Percentiles rank a stretch among this genome's conserved stretches.
Evolutionary conservation across 306 rosid genomes (phyloP).

Genomic region (Vigna mungo): DNA sequence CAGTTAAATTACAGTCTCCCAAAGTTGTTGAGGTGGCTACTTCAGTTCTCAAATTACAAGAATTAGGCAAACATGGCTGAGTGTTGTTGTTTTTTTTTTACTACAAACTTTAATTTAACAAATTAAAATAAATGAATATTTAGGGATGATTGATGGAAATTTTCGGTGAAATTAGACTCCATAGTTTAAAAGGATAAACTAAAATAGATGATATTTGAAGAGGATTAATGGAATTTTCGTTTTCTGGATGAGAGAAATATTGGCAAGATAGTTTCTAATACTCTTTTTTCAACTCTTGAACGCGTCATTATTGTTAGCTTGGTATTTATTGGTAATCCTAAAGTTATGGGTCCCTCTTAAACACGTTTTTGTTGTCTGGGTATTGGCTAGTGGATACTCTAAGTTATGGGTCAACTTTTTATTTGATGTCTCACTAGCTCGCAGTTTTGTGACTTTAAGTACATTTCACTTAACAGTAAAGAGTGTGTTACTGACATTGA

Average conservation of each 20-base stretch:
- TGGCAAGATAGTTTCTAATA: not conserved
- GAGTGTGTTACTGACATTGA: not conserved
- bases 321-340: not conserved
- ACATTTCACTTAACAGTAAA: not conserved
- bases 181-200: not conserved
- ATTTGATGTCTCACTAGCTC: not conserved
- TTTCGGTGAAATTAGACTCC: not conserved
- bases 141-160: not conserved
- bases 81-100: not conserved
- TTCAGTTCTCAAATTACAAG: not conserved
- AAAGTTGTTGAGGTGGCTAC: not conserved
- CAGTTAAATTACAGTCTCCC: slow-evolving; percentile 6
- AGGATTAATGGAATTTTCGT: not conserved
- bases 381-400: not conserved
- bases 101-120: not conserved
- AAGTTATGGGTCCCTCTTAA: not conserved
- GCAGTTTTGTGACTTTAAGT: not conserved
- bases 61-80: not conserved
- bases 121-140: not conserved
- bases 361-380: not conserved
- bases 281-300: not conserved
- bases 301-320: not conserved
- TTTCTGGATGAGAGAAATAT: not conserved
- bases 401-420: not conserved
- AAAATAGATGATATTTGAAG: not conserved